phyloP scores from a whole-genome alignment of 129 eudicot species.

The Pulicaria dysenterica region DNA sequence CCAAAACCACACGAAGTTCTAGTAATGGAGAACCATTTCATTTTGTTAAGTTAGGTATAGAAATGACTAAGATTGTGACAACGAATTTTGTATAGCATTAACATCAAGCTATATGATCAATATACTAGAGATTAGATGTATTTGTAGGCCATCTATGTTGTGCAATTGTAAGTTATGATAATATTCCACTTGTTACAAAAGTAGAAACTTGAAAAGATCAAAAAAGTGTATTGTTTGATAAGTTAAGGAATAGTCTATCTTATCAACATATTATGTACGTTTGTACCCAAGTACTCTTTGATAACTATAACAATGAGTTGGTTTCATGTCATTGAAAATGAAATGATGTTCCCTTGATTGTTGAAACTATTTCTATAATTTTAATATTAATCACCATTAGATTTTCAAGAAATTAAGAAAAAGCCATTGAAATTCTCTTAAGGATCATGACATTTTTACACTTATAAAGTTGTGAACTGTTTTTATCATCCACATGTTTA shows the following conservation, averaged over 20 bases:
- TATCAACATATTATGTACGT: conserved; percentile 24
- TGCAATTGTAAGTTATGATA: background rate
- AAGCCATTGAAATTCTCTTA: too few species aligned
- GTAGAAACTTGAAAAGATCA: conserved; percentile 25
- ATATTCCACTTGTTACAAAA: conserved; percentile 29
- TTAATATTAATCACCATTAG: background rate
- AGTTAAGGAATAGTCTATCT: conserved; percentile 30
- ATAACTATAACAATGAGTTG: conserved; percentile 18
- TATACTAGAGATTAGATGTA: background rate
- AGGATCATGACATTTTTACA: too few species aligned
- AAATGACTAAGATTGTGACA: conserved; percentile 34
- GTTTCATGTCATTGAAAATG: conserved; percentile 18
- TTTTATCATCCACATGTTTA: too few species aligned
- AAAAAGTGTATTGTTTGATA: conserved; percentile 17
- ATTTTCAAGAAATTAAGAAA: too few species aligned
- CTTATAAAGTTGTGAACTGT: too few species aligned
- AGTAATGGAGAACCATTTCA: conserved; percentile 33
- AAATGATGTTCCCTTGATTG: background rate
- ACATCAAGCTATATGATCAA: conserved; percentile 11
- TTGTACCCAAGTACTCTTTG: conserved; percentile 17
- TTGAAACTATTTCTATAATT: background rate
- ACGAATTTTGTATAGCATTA: background rate
- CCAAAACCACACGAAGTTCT: conserved; percentile 34
- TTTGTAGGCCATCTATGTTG: conserved; percentile 3
- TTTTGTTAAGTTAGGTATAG: conserved; percentile 38